Conservation (phyloP, 768 basidiomycete genomes). For the Coprinopsis marcescibilis region DNA sequence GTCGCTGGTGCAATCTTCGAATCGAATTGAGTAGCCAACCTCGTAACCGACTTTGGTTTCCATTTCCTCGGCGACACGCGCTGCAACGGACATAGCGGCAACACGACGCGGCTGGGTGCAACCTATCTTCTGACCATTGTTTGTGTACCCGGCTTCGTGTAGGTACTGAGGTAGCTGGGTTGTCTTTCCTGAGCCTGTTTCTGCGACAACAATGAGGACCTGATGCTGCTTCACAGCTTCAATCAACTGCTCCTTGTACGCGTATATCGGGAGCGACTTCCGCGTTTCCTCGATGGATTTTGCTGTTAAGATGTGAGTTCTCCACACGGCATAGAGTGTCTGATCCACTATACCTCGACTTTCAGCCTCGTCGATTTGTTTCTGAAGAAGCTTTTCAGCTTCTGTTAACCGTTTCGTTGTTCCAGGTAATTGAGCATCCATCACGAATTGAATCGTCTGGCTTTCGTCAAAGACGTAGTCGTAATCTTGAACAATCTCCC, state of each 20-base stretch:
- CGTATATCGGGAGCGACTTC: slow-evolving; percentile 88
- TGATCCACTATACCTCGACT: slow-evolving; percentile 80
- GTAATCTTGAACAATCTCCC: slow-evolving; percentile 74
- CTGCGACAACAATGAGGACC: slow-evolving; percentile 94
- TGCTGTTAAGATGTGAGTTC: slow-evolving; percentile 39
- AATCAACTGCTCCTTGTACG: slow-evolving; percentile 83
- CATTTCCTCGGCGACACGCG: slow-evolving; percentile 99
- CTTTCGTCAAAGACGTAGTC: slow-evolving; percentile 99
- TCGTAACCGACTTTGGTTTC: slow-evolving; percentile 95
- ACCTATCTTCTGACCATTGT: slow-evolving; percentile 80
- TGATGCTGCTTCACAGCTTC: slow-evolving; percentile 88
- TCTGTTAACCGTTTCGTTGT: slow-evolving; percentile 71
- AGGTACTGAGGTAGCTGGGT: slow-evolving; percentile 98
- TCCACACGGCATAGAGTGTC: no score
- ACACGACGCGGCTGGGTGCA: slow-evolving; percentile 99
- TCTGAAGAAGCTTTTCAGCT: slow-evolving; percentile 78
- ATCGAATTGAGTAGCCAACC: slow-evolving; percentile 99
- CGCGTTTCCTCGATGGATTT: slow-evolving; percentile 90
- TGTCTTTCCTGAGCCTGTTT: slow-evolving; percentile 98
- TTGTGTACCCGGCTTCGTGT: slow-evolving; percentile 94
- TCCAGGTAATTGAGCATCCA: slow-evolving; percentile 72
- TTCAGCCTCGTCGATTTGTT: slow-evolving; percentile 89
- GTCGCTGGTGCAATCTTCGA: slow-evolving; percentile 99
- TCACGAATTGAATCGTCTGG: slow-evolving; percentile 93
- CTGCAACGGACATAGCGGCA: slow-evolving; percentile 98